Conservation (phyloP, 495 filamentous ascomycete species). For the Xylaria grammica region DNA sequence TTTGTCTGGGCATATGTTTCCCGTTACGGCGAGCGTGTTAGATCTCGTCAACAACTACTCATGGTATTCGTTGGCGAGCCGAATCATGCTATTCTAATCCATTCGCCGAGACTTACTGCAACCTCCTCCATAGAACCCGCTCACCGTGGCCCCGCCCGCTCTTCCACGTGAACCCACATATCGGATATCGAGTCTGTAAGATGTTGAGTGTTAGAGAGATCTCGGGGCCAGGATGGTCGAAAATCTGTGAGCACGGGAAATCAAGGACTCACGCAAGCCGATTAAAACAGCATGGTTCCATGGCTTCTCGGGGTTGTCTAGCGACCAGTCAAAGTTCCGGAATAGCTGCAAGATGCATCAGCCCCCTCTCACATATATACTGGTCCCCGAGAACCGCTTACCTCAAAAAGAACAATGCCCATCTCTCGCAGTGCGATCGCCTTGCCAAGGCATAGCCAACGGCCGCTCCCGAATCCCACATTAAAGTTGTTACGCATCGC, state of each 20-base stretch:
- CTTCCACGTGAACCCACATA: slow-evolving; percentile 17
- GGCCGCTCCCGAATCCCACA: slow-evolving; percentile 60
- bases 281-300: slow-evolving; percentile 26
- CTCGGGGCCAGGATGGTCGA: neutral
- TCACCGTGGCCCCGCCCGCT: neutral
- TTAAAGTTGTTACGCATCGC: slow-evolving; percentile 55
- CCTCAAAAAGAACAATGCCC: slow-evolving; percentile 59
- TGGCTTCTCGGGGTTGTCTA: slow-evolving; percentile 51
- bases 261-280: neutral
- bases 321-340: slow-evolving; percentile 53
- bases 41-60: no score
- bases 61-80: no score
- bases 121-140: no score
- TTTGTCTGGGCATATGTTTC: no score
- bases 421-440: slow-evolving; percentile 63
- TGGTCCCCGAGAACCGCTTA: slow-evolving; percentile 30
- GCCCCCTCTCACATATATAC: neutral
- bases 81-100: no score
- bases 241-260: neutral
- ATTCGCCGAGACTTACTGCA: no score
- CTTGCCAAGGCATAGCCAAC: slow-evolving; percentile 59
- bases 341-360: slow-evolving; percentile 43
- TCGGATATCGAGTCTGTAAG: slow-evolving; percentile 1
- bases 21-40: no score
- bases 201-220: neutral